These are phyloP conservation scores for Diaporthe citriasiana DNA, from an alignment of 2,329 filamentous ascomycete species.

Conservation along the genomic window DNA sequence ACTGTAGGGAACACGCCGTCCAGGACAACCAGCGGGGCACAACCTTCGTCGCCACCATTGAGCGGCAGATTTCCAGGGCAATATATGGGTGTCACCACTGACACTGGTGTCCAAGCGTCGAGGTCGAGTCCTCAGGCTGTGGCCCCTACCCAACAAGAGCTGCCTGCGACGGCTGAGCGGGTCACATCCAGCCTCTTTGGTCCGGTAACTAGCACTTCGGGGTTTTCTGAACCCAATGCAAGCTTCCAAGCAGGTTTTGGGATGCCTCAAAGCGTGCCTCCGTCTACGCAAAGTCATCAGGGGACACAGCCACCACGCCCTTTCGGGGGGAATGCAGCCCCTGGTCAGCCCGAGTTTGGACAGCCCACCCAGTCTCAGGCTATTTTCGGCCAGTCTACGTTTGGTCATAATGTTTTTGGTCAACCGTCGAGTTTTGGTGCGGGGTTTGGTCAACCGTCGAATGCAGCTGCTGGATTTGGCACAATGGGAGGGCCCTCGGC, in stretches of 20 bases:
- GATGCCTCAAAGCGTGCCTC: background rate
- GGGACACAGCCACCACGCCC: slow-evolving; percentile 5
- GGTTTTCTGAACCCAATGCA: background rate
- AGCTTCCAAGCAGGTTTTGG: slow-evolving; percentile 13
- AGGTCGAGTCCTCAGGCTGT: background rate
- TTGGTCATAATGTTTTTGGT: background rate
- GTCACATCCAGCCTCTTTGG: slow-evolving; percentile 11
- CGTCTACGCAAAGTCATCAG: background rate
- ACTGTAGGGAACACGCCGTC: slow-evolving; percentile 28
- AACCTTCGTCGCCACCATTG: background rate
- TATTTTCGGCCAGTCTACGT: slow-evolving; percentile 25
- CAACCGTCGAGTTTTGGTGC: background rate
- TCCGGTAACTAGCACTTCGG: background rate
- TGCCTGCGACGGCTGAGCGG: background rate
- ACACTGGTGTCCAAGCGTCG: slow-evolving; percentile 28
- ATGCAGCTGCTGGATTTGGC: slow-evolving; percentile 25
- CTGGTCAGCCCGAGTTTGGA: slow-evolving; percentile 7
- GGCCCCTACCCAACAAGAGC: background rate
- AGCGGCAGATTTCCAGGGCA: background rate
- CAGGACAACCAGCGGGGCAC: background rate
- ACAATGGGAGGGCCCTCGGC: background rate
- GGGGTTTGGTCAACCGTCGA: slow-evolving; percentile 15
- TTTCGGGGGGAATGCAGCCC: slow-evolving; percentile 12
- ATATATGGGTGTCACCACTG: slow-evolving; percentile 1
- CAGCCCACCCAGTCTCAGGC: background rate